Base-by-base conservation (phyloP, 2,329 filamentous ascomycete genomes). In the Hymenoscyphus infarciens region DNA sequence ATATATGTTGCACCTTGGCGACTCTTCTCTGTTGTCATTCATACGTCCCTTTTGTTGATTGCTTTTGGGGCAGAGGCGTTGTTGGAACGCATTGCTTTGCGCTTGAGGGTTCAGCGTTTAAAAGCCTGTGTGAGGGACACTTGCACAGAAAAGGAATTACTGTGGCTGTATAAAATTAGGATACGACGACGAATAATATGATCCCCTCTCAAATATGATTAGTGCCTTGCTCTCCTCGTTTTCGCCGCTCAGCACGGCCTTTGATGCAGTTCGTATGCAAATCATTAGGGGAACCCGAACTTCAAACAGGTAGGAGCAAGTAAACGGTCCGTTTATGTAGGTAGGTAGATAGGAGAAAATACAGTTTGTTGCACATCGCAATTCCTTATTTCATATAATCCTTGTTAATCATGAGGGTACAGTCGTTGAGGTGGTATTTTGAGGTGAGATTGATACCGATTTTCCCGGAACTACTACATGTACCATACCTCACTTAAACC, bases 171-270 rank as follows among this genome's bases (percentile, higher is more conserved):
- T 68, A 77, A 73, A 75, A 76, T 38, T 74, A 76, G 75, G 73
- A 74, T 80, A 80, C 75, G 77, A 75, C 73, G 76, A 76, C 75
- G 74, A 74, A 78, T 82, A 84, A 83, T 82, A 77, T 76, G 76
- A 81, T 77, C 80, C 84, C 83, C 80, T 82, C 82, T 84, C 82
- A 80, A 73, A 66, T 59, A 65, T 53, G 19, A 42, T 56, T 61
- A 35, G 42, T 63, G 56, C 54, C 25, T 27, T 38, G 35, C 11
- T 38, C 3, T 38, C 35, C 39, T 55, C n/a, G 29, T 52, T 19
- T n/a, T 10, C 33, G 31, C 56, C 56, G n/a, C 38, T 53, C 33
- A 59, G 62, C 62, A 63, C 59, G 62, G 55, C 56, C 52, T 62
- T 55, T 59, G 63, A 60, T 68, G 57, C 61, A 61, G 58, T 22